These are phyloP conservation scores for Zygotorulaspora danielsina DNA, from an alignment of 805 yeast species.

Conservation along the genomic window DNA sequence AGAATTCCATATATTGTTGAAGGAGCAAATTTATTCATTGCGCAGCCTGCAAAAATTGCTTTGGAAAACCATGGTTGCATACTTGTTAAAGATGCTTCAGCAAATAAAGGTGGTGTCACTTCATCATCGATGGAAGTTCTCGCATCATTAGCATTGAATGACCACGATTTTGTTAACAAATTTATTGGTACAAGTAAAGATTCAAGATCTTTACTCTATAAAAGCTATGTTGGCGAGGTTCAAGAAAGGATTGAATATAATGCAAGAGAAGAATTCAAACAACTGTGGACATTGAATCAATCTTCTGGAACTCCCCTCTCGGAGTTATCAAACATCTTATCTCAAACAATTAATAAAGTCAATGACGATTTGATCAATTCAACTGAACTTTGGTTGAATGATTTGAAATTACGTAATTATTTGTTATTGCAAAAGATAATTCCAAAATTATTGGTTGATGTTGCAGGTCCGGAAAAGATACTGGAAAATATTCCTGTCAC, in stretches of 20 bases:
- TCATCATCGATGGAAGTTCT: constrained; percentile 93
- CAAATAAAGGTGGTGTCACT: constrained; percentile 98
- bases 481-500: constrained; percentile 78
- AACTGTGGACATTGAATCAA: constrained; percentile 74
- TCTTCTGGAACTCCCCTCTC: constrained; percentile 57
- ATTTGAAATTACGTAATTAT: constrained; percentile 66
- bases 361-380: constrained; percentile 81
- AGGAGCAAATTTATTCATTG: constrained; percentile 94
- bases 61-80: constrained; percentile 84
- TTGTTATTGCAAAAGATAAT: constrained; percentile 66
- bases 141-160: constrained; percentile 89
- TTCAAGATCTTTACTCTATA: constrained; percentile 66
- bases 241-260: constrained; percentile 71
- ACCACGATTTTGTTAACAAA: constrained; percentile 67
- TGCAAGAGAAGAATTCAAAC: constrained; percentile 80
- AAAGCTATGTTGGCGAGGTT: constrained; percentile 77
- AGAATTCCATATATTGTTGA: constrained; percentile 86
- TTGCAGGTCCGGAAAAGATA: constrained; percentile 63
- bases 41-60: constrained; percentile 86
- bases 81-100: constrained; percentile 91
- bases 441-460: constrained; percentile 64
- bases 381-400: constrained; percentile 80
- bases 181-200: constrained; percentile 58
- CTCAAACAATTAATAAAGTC: constrained; percentile 76
- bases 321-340: constrained; percentile 75